Evolutionary conservation across 352 stramenopile species (phyloP), one percentile per base, ranked within the genome.

Genomic region (Phytopythium cucurbitacearum): DNA sequence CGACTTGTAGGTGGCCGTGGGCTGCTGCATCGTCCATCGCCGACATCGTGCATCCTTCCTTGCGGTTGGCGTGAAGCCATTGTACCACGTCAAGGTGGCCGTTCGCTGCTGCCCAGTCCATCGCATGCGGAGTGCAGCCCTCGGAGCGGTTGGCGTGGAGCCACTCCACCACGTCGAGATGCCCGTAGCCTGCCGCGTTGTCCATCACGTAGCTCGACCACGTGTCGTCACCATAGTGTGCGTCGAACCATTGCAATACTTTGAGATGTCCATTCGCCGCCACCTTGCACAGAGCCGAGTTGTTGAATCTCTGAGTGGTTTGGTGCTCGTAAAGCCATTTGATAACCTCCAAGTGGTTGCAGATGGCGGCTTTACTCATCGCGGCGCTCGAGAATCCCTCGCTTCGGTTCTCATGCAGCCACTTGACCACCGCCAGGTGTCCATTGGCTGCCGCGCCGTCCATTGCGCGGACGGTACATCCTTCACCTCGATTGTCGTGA

Each of bases 181-280:
- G 53, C 12, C 64, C 64, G 15, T 60, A 37, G 4, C 44, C 36
- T 7, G 60, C 56, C 2, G 64, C 64, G 2, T 45, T 43, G 41
- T 68, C 49, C 56, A 65, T 53, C 2, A 57, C 56, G 12, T 53
- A 53, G 10, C 48, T 35, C 35, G 48, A 42, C 48, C 48, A 53
- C n/a, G 48, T 35, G 2, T 15, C 13, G 35, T 53, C 48, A n/a
- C 35, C 35, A 5, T 44, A 21, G 7, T 71, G 48, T 16, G 60
- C 37, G 8, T 56, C 13, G 16, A 71, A 40, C 63, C 63, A 71
- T 16, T 57, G 51, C 12, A 71, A 28, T 12, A 67, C 55, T 32
- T 62, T 44, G 28, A 76, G 51, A 13, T 67, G 46, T 10, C 63
- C 67, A 13, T 58, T 62, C 4, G 53, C 63, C 9, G 67, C 67